A percentile compares a stretch with the other conserved stretches of the same genome.
phyloP scores from a whole-genome alignment of 1,139 yeast genomes.

The Sugiyamaella novakii region DNA sequence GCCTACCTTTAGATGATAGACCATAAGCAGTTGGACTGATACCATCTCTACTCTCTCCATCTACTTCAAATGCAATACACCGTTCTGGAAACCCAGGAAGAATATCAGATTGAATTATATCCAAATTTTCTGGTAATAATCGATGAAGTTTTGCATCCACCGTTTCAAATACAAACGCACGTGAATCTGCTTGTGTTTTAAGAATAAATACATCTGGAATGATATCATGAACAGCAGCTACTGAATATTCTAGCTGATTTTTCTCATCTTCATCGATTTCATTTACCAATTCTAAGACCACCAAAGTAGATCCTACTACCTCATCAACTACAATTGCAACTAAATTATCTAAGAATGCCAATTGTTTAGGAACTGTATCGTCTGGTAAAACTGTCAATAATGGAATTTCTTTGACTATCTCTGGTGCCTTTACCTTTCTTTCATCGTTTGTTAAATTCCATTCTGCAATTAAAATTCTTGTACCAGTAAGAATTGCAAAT shows the following conservation, averaged over 20 bases:
- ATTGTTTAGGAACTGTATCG: constrained; percentile 58
- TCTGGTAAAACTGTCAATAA: constrained; percentile 45
- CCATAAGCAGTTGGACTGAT: constrained; percentile 60
- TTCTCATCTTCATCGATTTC: constrained; percentile 10
- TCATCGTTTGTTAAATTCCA: constrained; percentile 39
- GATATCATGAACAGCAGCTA: constrained; percentile 19
- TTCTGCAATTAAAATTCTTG: constrained; percentile 47
- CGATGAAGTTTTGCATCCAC: constrained; percentile 62
- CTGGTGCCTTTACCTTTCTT: constrained; percentile 51
- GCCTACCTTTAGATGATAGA: constrained; percentile 68
- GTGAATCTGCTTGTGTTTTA: constrained; percentile 58
- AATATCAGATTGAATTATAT: constrained; percentile 41
- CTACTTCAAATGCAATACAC: constrained; percentile 56
- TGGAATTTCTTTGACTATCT: constrained; percentile 44
- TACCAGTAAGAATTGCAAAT: constrained; percentile 60
- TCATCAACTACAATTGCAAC: constrained; percentile 62
- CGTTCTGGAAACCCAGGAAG: constrained; percentile 63
- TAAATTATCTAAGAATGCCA: constrained; percentile 57
- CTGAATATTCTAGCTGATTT: constrained; percentile 12
- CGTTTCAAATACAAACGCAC: constrained; percentile 58
- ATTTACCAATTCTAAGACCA: constrained; percentile 23
- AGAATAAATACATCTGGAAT: constrained; percentile 49
- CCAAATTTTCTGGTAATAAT: constrained; percentile 24
- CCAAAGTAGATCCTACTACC: constrained; percentile 22
- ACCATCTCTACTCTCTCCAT: constrained; percentile 1